Evolutionary conservation across 805 yeast genomes (phyloP), one percentile per base, ranked within the genome.

Genomic region (Candida odintsovae): DNA sequence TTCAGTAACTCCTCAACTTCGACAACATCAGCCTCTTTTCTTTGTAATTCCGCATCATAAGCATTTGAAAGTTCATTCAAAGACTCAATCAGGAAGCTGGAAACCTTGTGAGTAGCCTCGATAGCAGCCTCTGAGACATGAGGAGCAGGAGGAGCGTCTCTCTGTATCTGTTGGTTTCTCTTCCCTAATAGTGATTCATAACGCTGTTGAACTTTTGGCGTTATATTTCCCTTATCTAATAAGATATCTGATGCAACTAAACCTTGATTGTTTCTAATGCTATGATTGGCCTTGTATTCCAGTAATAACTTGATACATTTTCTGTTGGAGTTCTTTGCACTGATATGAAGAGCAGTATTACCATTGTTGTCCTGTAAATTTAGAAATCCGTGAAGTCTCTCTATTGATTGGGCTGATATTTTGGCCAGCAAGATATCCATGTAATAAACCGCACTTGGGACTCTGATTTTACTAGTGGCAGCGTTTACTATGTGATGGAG

Each of bases 401-500:
- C 83, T 49, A 76, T 71, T 11, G 85, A 77, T 44, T 80, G 82
- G 23, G 73, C 84, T 2, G 86, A 76, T 39, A 90, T 68, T 63
- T 86, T 89, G 23, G 84, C 83, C 52, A 92, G 71, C 37, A 90
- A 67, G 12, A 82, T 76, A 58, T 86, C 94, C 54, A 88, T 68
- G 63, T 94, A 92, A 64, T 90, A 90, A 33, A 86, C 70, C 10
- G 96, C 86, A 8, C 96, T 82, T 1, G 90, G 86, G 15, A 83
- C 72, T 52, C 88, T 79, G 16, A 84, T 76, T 47, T 75, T 72
- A n/a, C 82, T 74, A 42, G 80, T 75, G 28, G 86, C 82, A 49
- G 83, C 80, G 55, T 71, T 76, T 21, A 92, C 86, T 48, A 92
- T 82, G 62, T 90, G 94, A 62, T 94, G 99, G 42, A 94, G 67